A percentile compares a stretch with the other conserved stretches of the same genome.
Evolutionary conservation across 495 filamentous ascomycete species (phyloP).

Genomic region (Melanomma pulvis-pyrius): DNA sequence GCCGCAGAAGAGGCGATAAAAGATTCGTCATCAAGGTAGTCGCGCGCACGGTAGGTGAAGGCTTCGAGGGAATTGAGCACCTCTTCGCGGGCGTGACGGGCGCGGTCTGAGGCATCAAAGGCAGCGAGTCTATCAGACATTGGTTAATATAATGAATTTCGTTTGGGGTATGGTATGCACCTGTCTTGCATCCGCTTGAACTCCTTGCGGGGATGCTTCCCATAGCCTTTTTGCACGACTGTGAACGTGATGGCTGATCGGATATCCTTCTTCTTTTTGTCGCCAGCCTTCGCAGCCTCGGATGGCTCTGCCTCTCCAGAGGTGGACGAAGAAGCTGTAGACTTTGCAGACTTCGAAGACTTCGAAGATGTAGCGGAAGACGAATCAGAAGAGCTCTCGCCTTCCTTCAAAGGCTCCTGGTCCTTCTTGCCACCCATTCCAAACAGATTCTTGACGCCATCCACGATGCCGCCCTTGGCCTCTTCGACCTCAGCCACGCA

Average conservation of each 20-base stretch:
- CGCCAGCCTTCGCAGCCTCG: conserved; percentile 49
- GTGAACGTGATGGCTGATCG: conserved; percentile 69
- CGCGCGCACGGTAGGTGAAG: conserved; percentile 88
- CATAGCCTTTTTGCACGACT: conserved; percentile 62
- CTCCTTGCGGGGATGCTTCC: conserved; percentile 59
- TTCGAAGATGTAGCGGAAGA: conserved; percentile 43
- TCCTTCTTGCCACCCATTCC: conserved; percentile 88
- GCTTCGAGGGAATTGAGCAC: conserved; percentile 87
- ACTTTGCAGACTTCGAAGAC: conserved; percentile 53
- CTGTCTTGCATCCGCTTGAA: conserved; percentile 65
- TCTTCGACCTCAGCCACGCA: conserved; percentile 73
- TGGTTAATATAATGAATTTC: conserved; percentile 1
- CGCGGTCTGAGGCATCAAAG: conserved; percentile 80
- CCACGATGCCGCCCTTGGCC: conserved; percentile 80
- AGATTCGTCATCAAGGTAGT: conserved; percentile 72
- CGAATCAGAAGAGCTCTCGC: conserved; percentile 49
- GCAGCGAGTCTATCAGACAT: conserved; percentile 62
- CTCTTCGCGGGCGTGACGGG: conserved; percentile 79
- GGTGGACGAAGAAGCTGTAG: conserved; percentile 48
- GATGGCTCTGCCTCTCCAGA: conserved; percentile 47
- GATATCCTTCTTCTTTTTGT: conserved; percentile 65
- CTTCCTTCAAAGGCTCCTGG: conserved; percentile 73
- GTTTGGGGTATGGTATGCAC: conserved; percentile 9
- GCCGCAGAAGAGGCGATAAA: conserved; percentile 72
- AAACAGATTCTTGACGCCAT: conserved; percentile 92